Evolutionary conservation across 1,139 yeast genomes (phyloP).

Genomic region (Yamadazyma buinensis): DNA sequence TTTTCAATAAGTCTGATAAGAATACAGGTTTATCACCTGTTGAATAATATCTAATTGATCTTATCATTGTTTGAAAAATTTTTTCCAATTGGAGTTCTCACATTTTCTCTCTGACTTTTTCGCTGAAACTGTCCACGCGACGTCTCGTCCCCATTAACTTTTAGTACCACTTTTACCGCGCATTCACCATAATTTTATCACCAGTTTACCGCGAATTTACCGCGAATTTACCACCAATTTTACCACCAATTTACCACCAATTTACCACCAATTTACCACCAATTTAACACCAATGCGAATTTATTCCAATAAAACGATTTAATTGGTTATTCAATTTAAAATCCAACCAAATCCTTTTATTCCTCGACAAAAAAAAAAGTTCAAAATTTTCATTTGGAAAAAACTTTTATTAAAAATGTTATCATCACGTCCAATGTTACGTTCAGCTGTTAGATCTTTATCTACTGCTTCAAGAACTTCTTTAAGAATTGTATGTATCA

Average conservation of each 20-base stretch:
- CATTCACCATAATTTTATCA: too few relatives aligned
- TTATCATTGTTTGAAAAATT: slow-evolving; percentile 3
- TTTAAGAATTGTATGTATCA: slow-evolving; percentile 61
- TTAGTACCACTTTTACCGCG: too few relatives aligned
- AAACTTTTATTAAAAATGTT: slow-evolving; percentile 44
- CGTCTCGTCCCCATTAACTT: too few relatives aligned
- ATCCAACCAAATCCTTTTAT: slow-evolving; percentile 5
- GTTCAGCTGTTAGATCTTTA: slow-evolving; percentile 78
- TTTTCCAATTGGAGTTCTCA: slow-evolving; percentile 1
- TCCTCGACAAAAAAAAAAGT: slow-evolving; percentile 18
- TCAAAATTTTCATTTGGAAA: slow-evolving; percentile 14
- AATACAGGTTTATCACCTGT: slow-evolving; percentile 9
- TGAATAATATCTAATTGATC: slow-evolving; percentile 8
- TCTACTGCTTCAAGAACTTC: slow-evolving; percentile 59
- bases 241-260: too few relatives aligned
- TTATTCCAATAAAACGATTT: too few relatives aligned
- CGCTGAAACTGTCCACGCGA: too few relatives aligned
- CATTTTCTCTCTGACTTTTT: too few relatives aligned
- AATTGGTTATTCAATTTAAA: slow-evolving; percentile 4
- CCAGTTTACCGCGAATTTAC: too few relatives aligned
- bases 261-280: too few relatives aligned
- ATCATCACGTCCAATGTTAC: slow-evolving; percentile 79
- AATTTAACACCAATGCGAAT: too few relatives aligned
- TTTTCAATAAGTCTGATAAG: slow-evolving; percentile 14
- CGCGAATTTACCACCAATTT: too few relatives aligned